Base-by-base conservation (phyloP, 768 basidiomycete species). In the Suillus clintonianus region DNA sequence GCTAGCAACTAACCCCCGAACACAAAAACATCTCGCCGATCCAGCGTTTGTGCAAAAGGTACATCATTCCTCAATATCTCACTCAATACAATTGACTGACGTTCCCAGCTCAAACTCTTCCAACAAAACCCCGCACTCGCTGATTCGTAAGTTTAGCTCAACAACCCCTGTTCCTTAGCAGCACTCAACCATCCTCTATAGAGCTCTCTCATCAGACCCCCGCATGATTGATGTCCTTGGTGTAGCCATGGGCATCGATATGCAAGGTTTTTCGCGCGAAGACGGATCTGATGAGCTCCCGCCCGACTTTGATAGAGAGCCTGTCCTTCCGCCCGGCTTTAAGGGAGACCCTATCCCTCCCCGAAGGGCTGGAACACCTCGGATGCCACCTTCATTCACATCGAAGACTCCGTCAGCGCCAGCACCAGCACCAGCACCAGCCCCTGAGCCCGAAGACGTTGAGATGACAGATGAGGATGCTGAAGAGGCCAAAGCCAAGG, bases 211-310 rank as follows among this genome's bases (percentile, higher is more conserved):
- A 65, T 63, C 60, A 43, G 96, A 98, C 77, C 88, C 96, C 41
- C 86, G 96, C 63, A 95, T 97, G 94, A 93, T 95, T 75, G 90
- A 93, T 72, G 95, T 95, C 17, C 81, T 98, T 50, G 96, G 96
- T 64, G 96, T 88, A 13, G 84, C 94, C 62, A 94, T 98, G 91
- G 94, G 94, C 39, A 84, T 98, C 68, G 94, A 98, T 77, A 85
- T 98, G 78, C 89, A 92, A 77, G 94, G 90, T 62, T 90, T 92
- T 75, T 83, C 86, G 59, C 84, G 95, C 62, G 88, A 90, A 19
- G 93, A 94, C 79, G 95, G 91, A 41, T 93, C 93, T 11, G 84
- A 90, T 61, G 92, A 93, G 60, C 77, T 90, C 54, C 91, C 92
- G 9, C 83, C 89, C 10, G 89, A 87, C 50, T 67, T 87, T 63